Evolutionary conservation across 176 grass and related monocot species (phyloP), one percentile per base, ranked within the genome.

Genomic region (Aegilops sharonensis): DNA sequence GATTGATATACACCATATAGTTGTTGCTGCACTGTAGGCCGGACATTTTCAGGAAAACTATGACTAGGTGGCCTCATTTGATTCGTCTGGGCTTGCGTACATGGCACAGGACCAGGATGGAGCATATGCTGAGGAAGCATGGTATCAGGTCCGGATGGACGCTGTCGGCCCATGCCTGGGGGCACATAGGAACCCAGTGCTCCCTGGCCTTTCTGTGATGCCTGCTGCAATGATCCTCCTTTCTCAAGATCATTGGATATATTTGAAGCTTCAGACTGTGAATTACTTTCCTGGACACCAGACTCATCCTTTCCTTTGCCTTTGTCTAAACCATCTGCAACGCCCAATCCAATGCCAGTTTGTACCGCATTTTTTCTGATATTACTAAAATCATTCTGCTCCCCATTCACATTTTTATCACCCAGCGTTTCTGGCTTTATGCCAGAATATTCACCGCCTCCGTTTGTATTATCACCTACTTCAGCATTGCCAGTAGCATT

Each of bases 51-150:
- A 60, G 84, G 67, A 39, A 84, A 68, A 84, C 29, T 75, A 86
- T 86, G 78, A 31, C 71, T 75, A 75, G 71, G 83, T 81, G 84
- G 88, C 65, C 81, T 90, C 62, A 85, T 83, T 88, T 88, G 91
- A 89, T 87, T 90, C 34, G 56, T 35, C 36, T 77, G 81, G 17
- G 32, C 74, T 47, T 88, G 85, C 23, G 85, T 80, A 83, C 83
- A 80, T 4, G 79, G 90, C 73, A 86, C 79, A 56, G 75, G 70
- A 73, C 81, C 79, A 37, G 84, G 70, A 57, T 84, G 64, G 34
- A 76, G 82, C 83, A 86, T 88, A 80, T 88, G 90, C 48, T 92
- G 88, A 62, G 88, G 74, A 80, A 84, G 35, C 52, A 76, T 66
- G 57, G 54, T 81, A 84, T 93, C 87, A 21, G 62, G 73, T 85